These are phyloP conservation scores for Canariomyces notabilis DNA, from an alignment of 2,329 filamentous ascomycete species.

Conservation along the genomic window DNA sequence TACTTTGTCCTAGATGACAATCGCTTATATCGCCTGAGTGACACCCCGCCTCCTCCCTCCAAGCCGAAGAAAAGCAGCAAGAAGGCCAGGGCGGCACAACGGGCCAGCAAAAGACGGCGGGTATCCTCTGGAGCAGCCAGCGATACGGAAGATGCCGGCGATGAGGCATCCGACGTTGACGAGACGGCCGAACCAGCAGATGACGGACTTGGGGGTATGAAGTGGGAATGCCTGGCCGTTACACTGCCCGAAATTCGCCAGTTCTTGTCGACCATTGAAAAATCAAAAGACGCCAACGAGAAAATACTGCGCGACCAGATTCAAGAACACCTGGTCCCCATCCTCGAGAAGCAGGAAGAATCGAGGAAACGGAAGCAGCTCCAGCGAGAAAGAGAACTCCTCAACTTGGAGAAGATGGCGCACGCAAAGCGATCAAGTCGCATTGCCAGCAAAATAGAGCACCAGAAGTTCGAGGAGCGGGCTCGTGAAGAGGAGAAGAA, in stretches of 20 bases:
- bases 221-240: slow-evolving; percentile 88
- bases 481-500: slow-evolving; percentile 65
- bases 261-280: slow-evolving; percentile 66
- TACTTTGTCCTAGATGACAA: slow-evolving; percentile 95
- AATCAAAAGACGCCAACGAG: slow-evolving; percentile 79
- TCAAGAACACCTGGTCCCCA: slow-evolving; percentile 72
- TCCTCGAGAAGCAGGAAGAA: slow-evolving; percentile 74
- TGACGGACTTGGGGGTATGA: slow-evolving; percentile 67
- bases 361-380: slow-evolving; percentile 65
- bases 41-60: slow-evolving; percentile 58
- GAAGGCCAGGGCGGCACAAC: slow-evolving; percentile 56
- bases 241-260: slow-evolving; percentile 70
- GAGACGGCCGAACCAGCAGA: slow-evolving; percentile 39
- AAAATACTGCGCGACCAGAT: slow-evolving; percentile 69
- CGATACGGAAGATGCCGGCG: slow-evolving; percentile 35
- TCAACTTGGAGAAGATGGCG: slow-evolving; percentile 81
- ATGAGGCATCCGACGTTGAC: slow-evolving; percentile 26
- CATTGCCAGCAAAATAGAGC: slow-evolving; percentile 75
- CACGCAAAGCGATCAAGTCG: slow-evolving; percentile 90
- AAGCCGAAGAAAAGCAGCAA: slow-evolving; percentile 62
- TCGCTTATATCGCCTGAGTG: slow-evolving; percentile 82
- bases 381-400: slow-evolving; percentile 69
- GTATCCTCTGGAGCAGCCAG: slow-evolving; percentile 40
- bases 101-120: slow-evolving; percentile 69
- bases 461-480: slow-evolving; percentile 68